Percentiles rank a stretch among this genome's conserved stretches.
Evolutionary conservation across 768 basidiomycete genomes (phyloP).

Genomic region (Lyophyllum shimeji): DNA sequence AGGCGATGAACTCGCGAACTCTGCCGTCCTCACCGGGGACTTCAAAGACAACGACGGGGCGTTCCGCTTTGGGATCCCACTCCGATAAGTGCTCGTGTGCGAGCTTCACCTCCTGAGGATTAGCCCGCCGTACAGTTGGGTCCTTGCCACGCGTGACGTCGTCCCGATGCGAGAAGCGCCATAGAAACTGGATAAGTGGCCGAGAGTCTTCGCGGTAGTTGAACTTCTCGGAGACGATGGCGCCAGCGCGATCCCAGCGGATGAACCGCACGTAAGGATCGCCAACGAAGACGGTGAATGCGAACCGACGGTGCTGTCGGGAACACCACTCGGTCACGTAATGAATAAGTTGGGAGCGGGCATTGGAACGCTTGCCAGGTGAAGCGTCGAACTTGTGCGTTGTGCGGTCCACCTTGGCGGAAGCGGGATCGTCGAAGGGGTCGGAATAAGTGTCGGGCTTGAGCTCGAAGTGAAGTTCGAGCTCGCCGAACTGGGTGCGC

Average conservation of each 20-base stretch:
- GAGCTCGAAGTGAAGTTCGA: slow-evolving; percentile 16
- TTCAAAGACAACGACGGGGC: slow-evolving; percentile 6
- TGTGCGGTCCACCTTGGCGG: background rate
- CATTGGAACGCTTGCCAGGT: slow-evolving; percentile 21
- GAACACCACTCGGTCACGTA: slow-evolving; percentile 21
- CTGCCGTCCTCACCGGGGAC: slow-evolving; percentile 9
- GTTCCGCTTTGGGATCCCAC: background rate
- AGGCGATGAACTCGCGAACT: slow-evolving; percentile 15
- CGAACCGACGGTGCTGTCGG: slow-evolving; percentile 4
- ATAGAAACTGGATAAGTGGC: background rate
- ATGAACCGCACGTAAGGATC: background rate
- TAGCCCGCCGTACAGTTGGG: slow-evolving; percentile 18
- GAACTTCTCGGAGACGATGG: background rate
- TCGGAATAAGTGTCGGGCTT: slow-evolving; percentile 11
- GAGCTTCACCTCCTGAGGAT: background rate
- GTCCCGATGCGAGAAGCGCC: slow-evolving; percentile 1
- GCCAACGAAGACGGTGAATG: background rate
- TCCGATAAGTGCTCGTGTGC: background rate
- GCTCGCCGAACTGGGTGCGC: slow-evolving; percentile 10
- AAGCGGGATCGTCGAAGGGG: slow-evolving; percentile 4
- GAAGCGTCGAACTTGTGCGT: slow-evolving; percentile 4
- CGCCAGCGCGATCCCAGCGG: slow-evolving; percentile 2
- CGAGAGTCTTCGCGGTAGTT: background rate
- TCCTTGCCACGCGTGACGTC: slow-evolving; percentile 26
- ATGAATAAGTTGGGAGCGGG: too few species aligned